A percentile compares a stretch with the other conserved stretches of the same genome.
These are phyloP conservation scores for Phytophthora melonis DNA, from an alignment of 352 stramenopile genomes.

Conservation along the genomic window DNA sequence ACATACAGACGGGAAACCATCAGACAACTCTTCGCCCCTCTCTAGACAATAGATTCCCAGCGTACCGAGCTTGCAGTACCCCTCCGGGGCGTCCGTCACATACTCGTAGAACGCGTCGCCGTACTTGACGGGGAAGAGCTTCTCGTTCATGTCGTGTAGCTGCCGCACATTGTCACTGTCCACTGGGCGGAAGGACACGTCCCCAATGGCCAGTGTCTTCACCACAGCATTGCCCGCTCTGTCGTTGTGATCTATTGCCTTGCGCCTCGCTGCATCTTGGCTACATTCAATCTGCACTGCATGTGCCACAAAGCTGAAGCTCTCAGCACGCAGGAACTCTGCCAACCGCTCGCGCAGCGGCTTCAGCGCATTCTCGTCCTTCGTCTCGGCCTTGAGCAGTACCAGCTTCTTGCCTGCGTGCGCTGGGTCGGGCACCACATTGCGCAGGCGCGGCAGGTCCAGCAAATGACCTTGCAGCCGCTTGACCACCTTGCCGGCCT, in stretches of 20 bases:
- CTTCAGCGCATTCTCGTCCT: constrained; percentile 48
- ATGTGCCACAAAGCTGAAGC: constrained; percentile 59
- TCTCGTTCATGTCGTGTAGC: constrained; percentile 89
- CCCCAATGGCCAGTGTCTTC: constrained; percentile 8
- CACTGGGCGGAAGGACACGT: constrained; percentile 62
- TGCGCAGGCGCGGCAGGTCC: constrained; percentile 61
- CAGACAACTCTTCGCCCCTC: not conserved
- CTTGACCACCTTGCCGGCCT: constrained; percentile 72
- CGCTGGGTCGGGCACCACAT: constrained; percentile 64
- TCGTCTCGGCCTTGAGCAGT: constrained; percentile 58
- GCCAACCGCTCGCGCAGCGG: constrained; percentile 51
- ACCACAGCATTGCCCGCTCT: not conserved
- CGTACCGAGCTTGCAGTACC: constrained; percentile 69
- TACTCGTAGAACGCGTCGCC: constrained; percentile 93
- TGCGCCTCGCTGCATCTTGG: not conserved
- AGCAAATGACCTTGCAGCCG: constrained; percentile 67
- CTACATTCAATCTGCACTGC: constrained; percentile 56
- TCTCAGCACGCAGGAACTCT: constrained; percentile 50
- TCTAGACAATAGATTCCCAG: not conserved
- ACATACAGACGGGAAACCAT: not conserved
- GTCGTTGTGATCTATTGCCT: not conserved
- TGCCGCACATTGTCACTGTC: constrained; percentile 69
- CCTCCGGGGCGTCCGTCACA: constrained; percentile 67
- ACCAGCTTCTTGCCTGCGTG: constrained; percentile 61
- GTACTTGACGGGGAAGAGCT: constrained; percentile 94